Evolutionary conservation across 2,329 filamentous ascomycete genomes (phyloP).

Genomic region (Exophiala sp.): DNA sequence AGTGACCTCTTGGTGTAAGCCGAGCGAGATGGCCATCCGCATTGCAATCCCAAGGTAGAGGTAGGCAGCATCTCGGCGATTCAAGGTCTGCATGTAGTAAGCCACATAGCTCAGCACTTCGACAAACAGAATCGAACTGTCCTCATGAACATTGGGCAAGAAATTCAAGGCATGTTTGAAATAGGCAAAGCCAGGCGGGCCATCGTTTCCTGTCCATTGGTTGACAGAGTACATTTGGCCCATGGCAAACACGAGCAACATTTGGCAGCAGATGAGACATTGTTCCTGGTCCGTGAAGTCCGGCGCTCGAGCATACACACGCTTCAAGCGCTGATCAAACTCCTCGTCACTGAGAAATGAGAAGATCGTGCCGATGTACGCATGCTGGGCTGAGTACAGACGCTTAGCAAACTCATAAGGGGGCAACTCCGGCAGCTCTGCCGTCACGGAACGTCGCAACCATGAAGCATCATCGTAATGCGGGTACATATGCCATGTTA

Average conservation of each 20-base stretch:
- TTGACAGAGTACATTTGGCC: slow-evolving; percentile 55
- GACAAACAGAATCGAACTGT: slow-evolving; percentile 50
- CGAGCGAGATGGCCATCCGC: slow-evolving; percentile 53
- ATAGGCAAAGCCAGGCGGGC: slow-evolving; percentile 52
- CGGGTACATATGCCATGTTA: slow-evolving; percentile 36
- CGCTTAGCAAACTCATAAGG: slow-evolving; percentile 48
- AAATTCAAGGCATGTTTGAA: slow-evolving; percentile 49
- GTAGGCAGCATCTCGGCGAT: slow-evolving; percentile 51
- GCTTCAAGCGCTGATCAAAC: slow-evolving; percentile 44
- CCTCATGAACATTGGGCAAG: slow-evolving; percentile 52
- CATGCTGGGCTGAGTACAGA: slow-evolving; percentile 49
- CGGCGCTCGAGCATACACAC: slow-evolving; percentile 42
- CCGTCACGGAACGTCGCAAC: slow-evolving; percentile 29
- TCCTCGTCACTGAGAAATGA: slow-evolving; percentile 45
- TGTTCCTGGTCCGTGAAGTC: slow-evolving; percentile 43
- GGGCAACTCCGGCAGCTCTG: slow-evolving; percentile 39
- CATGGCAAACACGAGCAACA: slow-evolving; percentile 50
- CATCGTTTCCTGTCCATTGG: slow-evolving; percentile 48
- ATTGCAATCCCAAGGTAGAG: slow-evolving; percentile 51
- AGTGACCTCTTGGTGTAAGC: slow-evolving; percentile 50
- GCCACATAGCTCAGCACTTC: slow-evolving; percentile 51
- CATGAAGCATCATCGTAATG: slow-evolving; percentile 35
- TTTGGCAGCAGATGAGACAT: slow-evolving; percentile 48
- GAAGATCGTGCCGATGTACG: slow-evolving; percentile 54
- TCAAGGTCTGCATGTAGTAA: slow-evolving; percentile 55